phyloP scores from a whole-genome alignment of 2,329 filamentous ascomycete species.

The Monosporascus sp. region DNA sequence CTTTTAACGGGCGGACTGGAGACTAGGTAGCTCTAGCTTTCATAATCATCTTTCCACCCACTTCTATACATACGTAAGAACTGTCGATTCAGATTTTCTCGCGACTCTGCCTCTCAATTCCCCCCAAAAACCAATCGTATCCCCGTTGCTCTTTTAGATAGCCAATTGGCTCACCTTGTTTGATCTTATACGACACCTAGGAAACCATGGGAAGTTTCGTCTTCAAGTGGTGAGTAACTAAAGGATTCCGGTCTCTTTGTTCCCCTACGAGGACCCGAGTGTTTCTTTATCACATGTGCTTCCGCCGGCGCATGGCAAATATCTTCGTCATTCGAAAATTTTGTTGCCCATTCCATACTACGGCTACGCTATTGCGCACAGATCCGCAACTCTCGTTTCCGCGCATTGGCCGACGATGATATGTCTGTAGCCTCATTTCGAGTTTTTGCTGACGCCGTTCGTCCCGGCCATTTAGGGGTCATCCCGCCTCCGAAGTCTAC shows the following conservation, averaged over 20 bases:
- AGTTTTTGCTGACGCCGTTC: slow-evolving; percentile 8
- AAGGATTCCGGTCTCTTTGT: neutral
- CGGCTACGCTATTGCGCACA: too few species aligned
- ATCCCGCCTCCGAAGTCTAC: slow-evolving; percentile 79
- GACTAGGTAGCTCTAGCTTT: too few species aligned
- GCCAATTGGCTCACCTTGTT: slow-evolving; percentile 2
- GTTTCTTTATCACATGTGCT: neutral
- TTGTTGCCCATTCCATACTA: too few species aligned
- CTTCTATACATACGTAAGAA: too few species aligned
- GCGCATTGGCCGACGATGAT: too few species aligned
- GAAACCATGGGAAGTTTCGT: slow-evolving; percentile 60
- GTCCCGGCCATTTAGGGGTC: slow-evolving; percentile 56
- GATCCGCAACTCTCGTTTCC: too few species aligned
- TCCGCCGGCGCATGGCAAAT: neutral
- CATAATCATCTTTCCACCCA: too few species aligned
- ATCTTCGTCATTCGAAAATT: neutral
- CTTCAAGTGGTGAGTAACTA: slow-evolving; percentile 60
- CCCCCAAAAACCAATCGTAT: too few species aligned
- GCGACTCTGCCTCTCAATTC: too few species aligned
- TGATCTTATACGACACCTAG: slow-evolving; percentile 2
- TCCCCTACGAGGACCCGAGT: neutral
- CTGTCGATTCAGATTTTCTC: too few species aligned
- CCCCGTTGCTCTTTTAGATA: too few species aligned
- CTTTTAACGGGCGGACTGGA: too few species aligned
- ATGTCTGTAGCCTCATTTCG: slow-evolving; percentile 7